A percentile compares a stretch with the other conserved stretches of the same genome.
Conservation (phyloP, 75 land plant species). For the Cunninghamia lanceolata region DNA sequence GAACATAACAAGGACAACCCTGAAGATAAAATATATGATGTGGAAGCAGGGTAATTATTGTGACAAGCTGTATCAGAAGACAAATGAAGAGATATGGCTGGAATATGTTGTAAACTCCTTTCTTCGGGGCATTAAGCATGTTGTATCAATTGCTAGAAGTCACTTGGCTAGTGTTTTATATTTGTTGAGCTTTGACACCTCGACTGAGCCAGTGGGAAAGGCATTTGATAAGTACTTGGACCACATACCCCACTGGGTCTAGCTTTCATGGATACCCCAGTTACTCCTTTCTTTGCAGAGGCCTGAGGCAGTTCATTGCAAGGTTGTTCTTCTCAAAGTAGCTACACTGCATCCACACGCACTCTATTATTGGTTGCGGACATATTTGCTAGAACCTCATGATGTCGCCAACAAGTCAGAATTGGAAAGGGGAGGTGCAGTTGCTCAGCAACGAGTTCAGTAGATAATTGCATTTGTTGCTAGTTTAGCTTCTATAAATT, state of each 20-base stretch:
- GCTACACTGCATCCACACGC: slow-evolving; percentile 86
- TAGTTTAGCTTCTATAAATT: slow-evolving; percentile 15
- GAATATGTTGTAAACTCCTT: slow-evolving; percentile 95
- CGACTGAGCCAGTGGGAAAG: slow-evolving; percentile 78
- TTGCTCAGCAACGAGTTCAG: too few relatives aligned
- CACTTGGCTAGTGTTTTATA: slow-evolving; percentile 88
- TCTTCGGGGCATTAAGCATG: slow-evolving; percentile 95
- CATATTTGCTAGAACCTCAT: slow-evolving; percentile 37
- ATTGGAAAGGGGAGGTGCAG: slow-evolving; percentile 14
- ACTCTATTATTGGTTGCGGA: slow-evolving; percentile 46
- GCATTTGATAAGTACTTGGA: slow-evolving; percentile 88
- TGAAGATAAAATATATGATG: too few relatives aligned
- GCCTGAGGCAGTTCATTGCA: too few relatives aligned
- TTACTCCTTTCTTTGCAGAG: too few relatives aligned
- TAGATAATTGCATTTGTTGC: neutral
- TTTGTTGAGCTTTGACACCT: slow-evolving; percentile 91
- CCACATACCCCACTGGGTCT: slow-evolving; percentile 94
- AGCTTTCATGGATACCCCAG: too few relatives aligned
- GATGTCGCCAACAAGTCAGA: slow-evolving; percentile 31
- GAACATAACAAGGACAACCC: too few relatives aligned
- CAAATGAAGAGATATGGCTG: slow-evolving; percentile 85
- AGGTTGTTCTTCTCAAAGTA: too few relatives aligned
- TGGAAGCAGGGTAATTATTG: too few relatives aligned
- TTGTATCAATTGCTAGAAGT: slow-evolving; percentile 85
- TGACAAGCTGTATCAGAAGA: slow-evolving; percentile 89